phyloP scores from a whole-genome alignment of 78 protist genomes.

The Chrysochromulina parva region DNA sequence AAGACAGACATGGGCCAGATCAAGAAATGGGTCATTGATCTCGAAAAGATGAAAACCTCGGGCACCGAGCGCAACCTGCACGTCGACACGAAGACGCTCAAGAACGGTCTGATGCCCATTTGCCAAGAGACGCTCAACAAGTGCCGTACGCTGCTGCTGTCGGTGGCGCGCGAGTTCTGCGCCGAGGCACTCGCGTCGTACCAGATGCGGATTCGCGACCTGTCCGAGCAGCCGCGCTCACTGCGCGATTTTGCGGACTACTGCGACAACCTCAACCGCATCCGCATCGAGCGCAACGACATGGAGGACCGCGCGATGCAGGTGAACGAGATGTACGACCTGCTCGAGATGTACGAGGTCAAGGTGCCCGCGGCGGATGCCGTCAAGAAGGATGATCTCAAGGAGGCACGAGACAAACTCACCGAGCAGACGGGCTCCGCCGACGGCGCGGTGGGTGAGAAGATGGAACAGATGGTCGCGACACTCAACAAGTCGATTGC shows the following conservation, averaged over 20 bases:
- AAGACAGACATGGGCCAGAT: conserved; percentile 11
- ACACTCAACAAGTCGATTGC: background rate
- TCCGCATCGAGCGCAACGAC: background rate
- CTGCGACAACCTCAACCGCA: background rate
- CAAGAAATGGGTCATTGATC: background rate
- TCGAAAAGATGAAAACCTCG: conserved; percentile 27
- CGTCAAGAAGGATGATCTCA: conserved; percentile 33
- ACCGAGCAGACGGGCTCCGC: background rate
- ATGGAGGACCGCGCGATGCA: background rate
- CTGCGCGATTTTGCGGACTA: conserved; percentile 5
- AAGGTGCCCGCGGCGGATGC: conserved; percentile 21
- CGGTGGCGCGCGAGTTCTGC: background rate
- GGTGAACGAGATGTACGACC: conserved; percentile 42
- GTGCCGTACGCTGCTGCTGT: background rate
- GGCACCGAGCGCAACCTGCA: conserved; percentile 2
- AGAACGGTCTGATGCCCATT: background rate
- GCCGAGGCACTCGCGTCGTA: background rate
- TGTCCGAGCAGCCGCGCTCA: conserved; percentile 11
- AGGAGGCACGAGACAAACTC: background rate
- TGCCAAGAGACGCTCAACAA: background rate
- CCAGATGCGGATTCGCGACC: background rate
- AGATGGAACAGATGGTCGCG: background rate
- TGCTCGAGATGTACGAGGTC: conserved; percentile 22
- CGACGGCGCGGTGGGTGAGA: background rate
- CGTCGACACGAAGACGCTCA: conserved; percentile 29